Percentiles rank a stretch among this genome's conserved stretches.
phyloP scores from a whole-genome alignment of 768 basidiomycete genomes.

The Chiua virens region DNA sequence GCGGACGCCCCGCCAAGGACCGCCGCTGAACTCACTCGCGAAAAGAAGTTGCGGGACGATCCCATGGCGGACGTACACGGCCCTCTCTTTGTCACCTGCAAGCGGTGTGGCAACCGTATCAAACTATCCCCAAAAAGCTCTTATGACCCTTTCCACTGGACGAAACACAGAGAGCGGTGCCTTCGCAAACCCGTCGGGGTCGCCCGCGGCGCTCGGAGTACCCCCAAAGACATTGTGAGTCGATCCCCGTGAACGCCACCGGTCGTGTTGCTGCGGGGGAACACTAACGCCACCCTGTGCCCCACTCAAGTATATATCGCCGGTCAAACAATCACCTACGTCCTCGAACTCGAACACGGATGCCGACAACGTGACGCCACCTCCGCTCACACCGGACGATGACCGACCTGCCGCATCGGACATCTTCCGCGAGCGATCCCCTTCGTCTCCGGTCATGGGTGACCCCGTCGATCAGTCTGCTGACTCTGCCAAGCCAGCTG shows the following conservation, averaged over 20 bases:
- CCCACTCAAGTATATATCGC: slow-evolving; percentile 17
- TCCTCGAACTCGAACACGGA: slow-evolving; percentile 32
- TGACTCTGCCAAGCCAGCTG: slow-evolving; percentile 12
- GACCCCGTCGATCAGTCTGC: slow-evolving; percentile 18
- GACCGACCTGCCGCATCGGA: slow-evolving; percentile 21
- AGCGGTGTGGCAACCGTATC: slow-evolving; percentile 53
- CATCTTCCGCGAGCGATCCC: slow-evolving; percentile 24
- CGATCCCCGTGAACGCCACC: background rate
- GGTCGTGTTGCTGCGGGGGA: background rate
- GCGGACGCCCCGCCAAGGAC: slow-evolving; percentile 33
- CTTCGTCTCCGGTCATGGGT: slow-evolving; percentile 19
- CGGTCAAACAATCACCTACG: slow-evolving; percentile 22
- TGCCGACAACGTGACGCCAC: slow-evolving; percentile 33
- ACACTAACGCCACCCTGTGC: slow-evolving; percentile 1
- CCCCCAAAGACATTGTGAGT: slow-evolving; percentile 26
- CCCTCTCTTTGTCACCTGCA: slow-evolving; percentile 54
- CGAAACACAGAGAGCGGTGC: slow-evolving; percentile 61
- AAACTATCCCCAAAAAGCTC: slow-evolving; percentile 67
- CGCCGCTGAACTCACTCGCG: slow-evolving; percentile 47
- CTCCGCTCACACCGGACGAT: slow-evolving; percentile 38
- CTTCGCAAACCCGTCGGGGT: slow-evolving; percentile 42
- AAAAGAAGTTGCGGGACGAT: slow-evolving; percentile 53
- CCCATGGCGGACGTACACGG: slow-evolving; percentile 51
- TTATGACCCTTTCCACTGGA: slow-evolving; percentile 69
- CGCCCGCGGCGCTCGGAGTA: slow-evolving; percentile 12